A percentile compares a stretch with the other conserved stretches of the same genome.
Conservation (phyloP, 331 rosid species). For the Quercus phellos region DNA sequence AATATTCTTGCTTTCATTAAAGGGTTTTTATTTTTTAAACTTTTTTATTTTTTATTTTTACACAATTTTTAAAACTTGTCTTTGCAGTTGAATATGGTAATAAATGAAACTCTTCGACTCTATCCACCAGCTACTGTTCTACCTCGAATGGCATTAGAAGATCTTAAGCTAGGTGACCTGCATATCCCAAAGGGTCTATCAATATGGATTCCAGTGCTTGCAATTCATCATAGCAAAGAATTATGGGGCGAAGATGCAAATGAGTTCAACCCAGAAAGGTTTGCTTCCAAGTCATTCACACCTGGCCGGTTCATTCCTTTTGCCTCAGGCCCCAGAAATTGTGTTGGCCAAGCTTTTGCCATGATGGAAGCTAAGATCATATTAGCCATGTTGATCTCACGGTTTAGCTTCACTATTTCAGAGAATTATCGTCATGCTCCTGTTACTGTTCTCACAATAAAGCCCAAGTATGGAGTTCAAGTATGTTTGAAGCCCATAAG, state of each 20-base stretch:
- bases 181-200: conserved; percentile 88
- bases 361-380: conserved; percentile 91
- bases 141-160: conserved; percentile 93
- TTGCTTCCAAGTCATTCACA: conserved; percentile 62
- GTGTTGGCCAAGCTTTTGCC: conserved; percentile 88
- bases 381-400: conserved; percentile 73
- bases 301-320: conserved; percentile 83
- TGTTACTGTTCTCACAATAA: conserved; percentile 71
- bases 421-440: conserved; percentile 85
- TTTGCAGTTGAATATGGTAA: conserved; percentile 79
- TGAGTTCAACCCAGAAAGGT: conserved; percentile 83
- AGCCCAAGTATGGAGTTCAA: conserved; percentile 91
- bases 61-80: neutral
- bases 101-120: conserved; percentile 78
- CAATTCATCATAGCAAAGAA: conserved; percentile 84
- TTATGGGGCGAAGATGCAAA: conserved; percentile 93
- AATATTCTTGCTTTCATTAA: neutral
- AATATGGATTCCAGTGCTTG: conserved; percentile 91
- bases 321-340: conserved; percentile 83
- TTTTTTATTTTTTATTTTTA: neutral
- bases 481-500: conserved; percentile 62
- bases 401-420: conserved; percentile 57
- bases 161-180: conserved; percentile 70
- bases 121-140: conserved; percentile 93
- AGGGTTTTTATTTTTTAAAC: too few species aligned